Base-by-base conservation (phyloP, 495 filamentous ascomycete genomes). In the Xylaria longipes region DNA sequence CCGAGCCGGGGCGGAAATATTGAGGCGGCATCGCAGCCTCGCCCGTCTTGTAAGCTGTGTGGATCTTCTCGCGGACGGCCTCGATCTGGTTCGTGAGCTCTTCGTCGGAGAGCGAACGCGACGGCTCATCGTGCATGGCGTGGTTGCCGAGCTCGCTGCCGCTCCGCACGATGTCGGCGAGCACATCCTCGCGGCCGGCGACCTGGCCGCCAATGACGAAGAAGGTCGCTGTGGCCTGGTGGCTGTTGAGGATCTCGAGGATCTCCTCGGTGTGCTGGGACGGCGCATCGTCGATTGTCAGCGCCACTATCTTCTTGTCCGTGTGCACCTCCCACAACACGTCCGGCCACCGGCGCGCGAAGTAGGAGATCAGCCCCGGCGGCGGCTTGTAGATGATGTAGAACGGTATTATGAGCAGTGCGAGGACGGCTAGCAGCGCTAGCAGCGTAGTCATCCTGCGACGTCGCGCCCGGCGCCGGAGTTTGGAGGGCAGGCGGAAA, bases 221-320 rank as follows among this genome's bases (percentile, higher is more conserved):
- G 76, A 94, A 94, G 0, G 93, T 94, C 0, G 91, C 92, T 7
- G 84, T 86, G 20, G 89, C 92, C 52, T 84, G 79, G 74, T 89
- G 74, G 8, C 74, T 80, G 65, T 86, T 80, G 1, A 97, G 83
- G 0, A 91, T 77, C 37, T 87, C 80, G 48, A 94, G 83, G 48
- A 98, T 94, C 43, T 88, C 86, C n/a, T 75, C 70, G 2, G 94
- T 97, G 77, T 93, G 88, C 56, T 86, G 80, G 1, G 91, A 93
- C 3, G 94, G 94, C 25, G 87, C 90, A 81, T 97, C 94, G 82
- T 97, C 94, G 79, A 97, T 91, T 5, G 92, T 95, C 35, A 97
- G 86, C 2, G 92, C 94, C 17, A 96, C 85, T 8, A 93, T 75
- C 69, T 90, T 91, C 63, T 84, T 80, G 35, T 79, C 68, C 12